Percentiles rank a stretch among this genome's conserved stretches.
These are phyloP conservation scores for Drechslerella coelobrocha DNA, from an alignment of 2,329 filamentous ascomycete species.

Conservation along the genomic window DNA sequence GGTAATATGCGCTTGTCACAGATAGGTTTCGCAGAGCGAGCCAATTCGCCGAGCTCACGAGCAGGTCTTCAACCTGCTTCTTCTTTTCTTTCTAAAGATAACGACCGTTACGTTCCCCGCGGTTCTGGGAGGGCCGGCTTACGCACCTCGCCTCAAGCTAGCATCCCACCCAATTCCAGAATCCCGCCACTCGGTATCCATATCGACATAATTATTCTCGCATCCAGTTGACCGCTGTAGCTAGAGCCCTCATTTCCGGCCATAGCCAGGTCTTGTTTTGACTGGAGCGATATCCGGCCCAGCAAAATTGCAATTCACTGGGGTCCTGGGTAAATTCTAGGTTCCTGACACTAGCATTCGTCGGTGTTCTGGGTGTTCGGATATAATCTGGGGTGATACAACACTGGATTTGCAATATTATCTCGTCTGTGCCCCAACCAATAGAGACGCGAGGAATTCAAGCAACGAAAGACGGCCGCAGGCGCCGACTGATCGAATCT, in stretches of 20 bases:
- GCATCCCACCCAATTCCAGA: not conserved
- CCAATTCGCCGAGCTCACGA: not conserved
- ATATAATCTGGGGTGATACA: not conserved
- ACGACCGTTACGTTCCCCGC: not conserved
- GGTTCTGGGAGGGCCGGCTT: not conserved
- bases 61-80: too few relatives aligned
- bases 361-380: not conserved
- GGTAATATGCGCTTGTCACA: not conserved
- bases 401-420: not conserved
- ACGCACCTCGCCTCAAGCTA: not conserved
- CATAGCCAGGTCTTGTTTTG: not conserved
- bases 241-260: not conserved
- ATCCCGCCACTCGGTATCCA: not conserved
- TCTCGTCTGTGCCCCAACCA: not conserved
- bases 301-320: not conserved
- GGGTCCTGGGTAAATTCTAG: not conserved
- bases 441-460: not conserved
- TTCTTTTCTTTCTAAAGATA: not conserved
- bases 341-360: not conserved
- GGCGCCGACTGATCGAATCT: not conserved
- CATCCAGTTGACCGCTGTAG: not conserved
- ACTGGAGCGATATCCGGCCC: not conserved
- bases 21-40: not conserved
- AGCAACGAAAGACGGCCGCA: not conserved
- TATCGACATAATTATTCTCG: not conserved